These are phyloP conservation scores for Hypoxylon sp. DNA, from an alignment of 2,329 filamentous ascomycete species.

Conservation along the genomic window DNA sequence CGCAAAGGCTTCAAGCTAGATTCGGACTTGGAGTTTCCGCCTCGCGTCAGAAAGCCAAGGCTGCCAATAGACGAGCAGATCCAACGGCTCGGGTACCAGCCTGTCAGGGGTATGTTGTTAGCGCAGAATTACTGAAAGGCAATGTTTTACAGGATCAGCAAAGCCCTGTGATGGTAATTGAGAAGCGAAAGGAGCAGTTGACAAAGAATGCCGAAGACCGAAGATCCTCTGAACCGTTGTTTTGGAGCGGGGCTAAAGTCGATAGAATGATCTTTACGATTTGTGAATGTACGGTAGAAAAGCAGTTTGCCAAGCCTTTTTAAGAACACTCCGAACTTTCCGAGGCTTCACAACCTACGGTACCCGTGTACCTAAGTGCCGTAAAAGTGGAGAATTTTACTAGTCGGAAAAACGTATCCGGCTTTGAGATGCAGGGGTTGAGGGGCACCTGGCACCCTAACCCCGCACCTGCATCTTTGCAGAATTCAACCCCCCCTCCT, in stretches of 20 bases:
- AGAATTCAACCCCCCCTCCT: no score
- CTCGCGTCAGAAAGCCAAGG: slow-evolving; percentile 35
- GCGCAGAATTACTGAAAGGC: slow-evolving; percentile 32
- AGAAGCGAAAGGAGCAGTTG: slow-evolving; percentile 33
- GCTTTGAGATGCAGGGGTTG: slow-evolving; percentile 6
- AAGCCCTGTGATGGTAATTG: slow-evolving; percentile 25
- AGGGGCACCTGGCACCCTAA: not conserved
- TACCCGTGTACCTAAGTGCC: no score
- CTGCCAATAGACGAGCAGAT: slow-evolving; percentile 38
- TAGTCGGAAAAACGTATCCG: slow-evolving; percentile 22
- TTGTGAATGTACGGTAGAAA: slow-evolving; percentile 23
- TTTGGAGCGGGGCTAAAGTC: slow-evolving; percentile 39
- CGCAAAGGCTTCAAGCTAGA: slow-evolving; percentile 20
- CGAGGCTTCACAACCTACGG: slow-evolving; percentile 15
- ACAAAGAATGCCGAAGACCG: slow-evolving; percentile 47
- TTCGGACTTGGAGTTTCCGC: slow-evolving; percentile 28
- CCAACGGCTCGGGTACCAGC: slow-evolving; percentile 24
- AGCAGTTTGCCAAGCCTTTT: slow-evolving; percentile 32
- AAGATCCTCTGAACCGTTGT: slow-evolving; percentile 44
- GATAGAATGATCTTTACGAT: slow-evolving; percentile 26
- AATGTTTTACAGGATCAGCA: slow-evolving; percentile 39
- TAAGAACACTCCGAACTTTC: slow-evolving; percentile 40
- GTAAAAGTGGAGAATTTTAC: not conserved
- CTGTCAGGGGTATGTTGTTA: slow-evolving; percentile 35
- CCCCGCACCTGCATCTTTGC: slow-evolving; percentile 7